phyloP scores from a whole-genome alignment of 2,329 filamentous ascomycete species.

The Epichloe scottii region DNA sequence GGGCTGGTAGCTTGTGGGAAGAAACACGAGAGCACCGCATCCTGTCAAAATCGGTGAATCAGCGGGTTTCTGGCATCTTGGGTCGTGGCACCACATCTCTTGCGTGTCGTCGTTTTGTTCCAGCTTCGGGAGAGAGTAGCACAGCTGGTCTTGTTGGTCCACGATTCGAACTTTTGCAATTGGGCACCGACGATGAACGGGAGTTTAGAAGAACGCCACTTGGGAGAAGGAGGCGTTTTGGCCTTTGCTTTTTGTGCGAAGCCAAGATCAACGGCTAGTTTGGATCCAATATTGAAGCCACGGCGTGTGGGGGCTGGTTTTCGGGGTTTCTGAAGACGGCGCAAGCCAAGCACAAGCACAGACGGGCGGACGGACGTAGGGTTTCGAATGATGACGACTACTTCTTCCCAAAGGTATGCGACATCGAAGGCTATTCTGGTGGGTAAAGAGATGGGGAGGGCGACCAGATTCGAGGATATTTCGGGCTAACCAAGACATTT shows the following conservation, averaged over 20 bases:
- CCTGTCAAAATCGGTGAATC: background rate
- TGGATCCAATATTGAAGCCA: too few relatives aligned
- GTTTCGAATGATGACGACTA: too few relatives aligned
- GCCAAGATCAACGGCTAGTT: background rate
- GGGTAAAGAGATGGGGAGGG: too few relatives aligned
- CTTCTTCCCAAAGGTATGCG: too few relatives aligned
- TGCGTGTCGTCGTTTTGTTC: background rate
- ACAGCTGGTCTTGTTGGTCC: background rate
- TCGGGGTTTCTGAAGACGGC: too few relatives aligned
- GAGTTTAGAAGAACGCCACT: background rate
- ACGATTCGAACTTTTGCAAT: background rate
- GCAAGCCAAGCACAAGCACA: too few relatives aligned
- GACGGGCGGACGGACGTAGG: too few relatives aligned
- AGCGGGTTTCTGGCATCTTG: background rate
- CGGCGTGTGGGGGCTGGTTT: too few relatives aligned
- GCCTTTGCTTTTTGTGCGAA: background rate
- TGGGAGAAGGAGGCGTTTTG: background rate
- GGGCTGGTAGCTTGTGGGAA: background rate
- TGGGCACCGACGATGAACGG: background rate
- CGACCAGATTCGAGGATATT: too few relatives aligned
- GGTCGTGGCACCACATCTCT: background rate
- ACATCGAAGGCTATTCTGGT: too few relatives aligned
- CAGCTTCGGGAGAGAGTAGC: background rate
- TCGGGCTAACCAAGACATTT: background rate
- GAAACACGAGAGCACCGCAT: background rate